phyloP scores from a whole-genome alignment of 1,139 yeast species.

The Pneumocystis oryctolagi region DNA sequence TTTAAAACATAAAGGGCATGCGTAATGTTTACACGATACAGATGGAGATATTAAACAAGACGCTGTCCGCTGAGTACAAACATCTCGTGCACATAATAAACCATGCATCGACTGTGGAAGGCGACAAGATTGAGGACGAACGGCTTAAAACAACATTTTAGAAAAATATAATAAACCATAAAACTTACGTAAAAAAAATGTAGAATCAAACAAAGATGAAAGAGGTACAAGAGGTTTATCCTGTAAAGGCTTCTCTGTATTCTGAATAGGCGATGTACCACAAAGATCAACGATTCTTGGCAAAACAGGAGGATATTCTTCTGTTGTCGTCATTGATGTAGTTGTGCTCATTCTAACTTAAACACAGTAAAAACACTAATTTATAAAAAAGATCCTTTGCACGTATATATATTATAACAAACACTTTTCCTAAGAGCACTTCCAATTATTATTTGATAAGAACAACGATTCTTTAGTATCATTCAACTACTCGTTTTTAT shows the following conservation, averaged over 20 bases:
- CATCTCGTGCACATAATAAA: background rate
- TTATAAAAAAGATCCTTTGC: no score
- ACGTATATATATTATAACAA: no score
- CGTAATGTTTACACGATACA: slow-evolving; percentile 14
- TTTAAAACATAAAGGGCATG: slow-evolving; percentile 60
- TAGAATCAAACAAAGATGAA: background rate
- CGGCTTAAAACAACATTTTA: background rate
- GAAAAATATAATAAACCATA: background rate
- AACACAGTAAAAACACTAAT: no score
- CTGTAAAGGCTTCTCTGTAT: background rate
- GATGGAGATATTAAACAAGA: background rate
- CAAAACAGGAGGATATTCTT: background rate
- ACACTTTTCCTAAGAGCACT: no score
- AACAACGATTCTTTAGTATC: no score
- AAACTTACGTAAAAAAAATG: background rate
- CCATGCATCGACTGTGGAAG: background rate
- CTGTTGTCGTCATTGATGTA: background rate
- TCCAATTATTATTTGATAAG: no score
- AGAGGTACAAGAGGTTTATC: background rate
- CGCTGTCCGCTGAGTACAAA: background rate
- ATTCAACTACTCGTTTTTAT: background rate
- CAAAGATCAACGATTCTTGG: background rate
- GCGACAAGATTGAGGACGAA: background rate
- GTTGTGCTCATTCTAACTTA: background rate
- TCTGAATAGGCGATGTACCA: background rate